Conservation (phyloP, 2,329 filamentous ascomycete genomes). For the Monosporascus sp. region DNA sequence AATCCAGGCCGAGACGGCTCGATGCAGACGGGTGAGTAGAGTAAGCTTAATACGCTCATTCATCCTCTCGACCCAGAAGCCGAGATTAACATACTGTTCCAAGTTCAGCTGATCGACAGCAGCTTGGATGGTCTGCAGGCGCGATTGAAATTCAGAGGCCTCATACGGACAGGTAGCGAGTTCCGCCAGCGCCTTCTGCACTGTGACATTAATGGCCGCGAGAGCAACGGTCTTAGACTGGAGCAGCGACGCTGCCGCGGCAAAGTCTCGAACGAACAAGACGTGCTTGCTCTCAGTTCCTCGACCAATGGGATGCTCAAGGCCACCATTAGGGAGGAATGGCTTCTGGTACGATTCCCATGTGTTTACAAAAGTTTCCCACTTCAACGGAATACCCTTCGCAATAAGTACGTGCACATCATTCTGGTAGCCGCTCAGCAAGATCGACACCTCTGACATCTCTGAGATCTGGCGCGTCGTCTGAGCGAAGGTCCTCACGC, state of each 20-base stretch:
- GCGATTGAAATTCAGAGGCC: conserved; percentile 69
- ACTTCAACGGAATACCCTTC: conserved; percentile 85
- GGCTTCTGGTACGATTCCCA: conserved; percentile 81
- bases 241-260: conserved; percentile 77
- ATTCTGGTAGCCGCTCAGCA: conserved; percentile 87
- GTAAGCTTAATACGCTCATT: conserved; percentile 81
- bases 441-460: conserved; percentile 81
- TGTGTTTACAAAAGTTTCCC: conserved; percentile 97
- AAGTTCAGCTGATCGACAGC: conserved; percentile 95
- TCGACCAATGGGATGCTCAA: conserved; percentile 48
- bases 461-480: conserved; percentile 77
- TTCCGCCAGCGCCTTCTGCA: conserved; percentile 77
- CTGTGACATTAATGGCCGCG: conserved; percentile 70
- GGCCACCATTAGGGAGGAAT: conserved; percentile 52
- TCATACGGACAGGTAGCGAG: conserved; percentile 83
- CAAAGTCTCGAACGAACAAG: conserved; percentile 93
- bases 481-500: conserved; percentile 87
- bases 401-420: conserved; percentile 78
- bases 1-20: conserved; percentile 84
- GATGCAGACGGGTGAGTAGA: conserved; percentile 75
- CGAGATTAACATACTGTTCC: conserved; percentile 91
- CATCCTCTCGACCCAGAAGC: conserved; percentile 82
- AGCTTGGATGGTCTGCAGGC: conserved; percentile 80
- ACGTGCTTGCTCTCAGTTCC: conserved; percentile 87
- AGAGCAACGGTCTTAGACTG: conserved; percentile 83